These are phyloP conservation scores for Neofusicoccum sp. DNA, from an alignment of 2,329 filamentous ascomycete genomes.

Conservation along the genomic window DNA sequence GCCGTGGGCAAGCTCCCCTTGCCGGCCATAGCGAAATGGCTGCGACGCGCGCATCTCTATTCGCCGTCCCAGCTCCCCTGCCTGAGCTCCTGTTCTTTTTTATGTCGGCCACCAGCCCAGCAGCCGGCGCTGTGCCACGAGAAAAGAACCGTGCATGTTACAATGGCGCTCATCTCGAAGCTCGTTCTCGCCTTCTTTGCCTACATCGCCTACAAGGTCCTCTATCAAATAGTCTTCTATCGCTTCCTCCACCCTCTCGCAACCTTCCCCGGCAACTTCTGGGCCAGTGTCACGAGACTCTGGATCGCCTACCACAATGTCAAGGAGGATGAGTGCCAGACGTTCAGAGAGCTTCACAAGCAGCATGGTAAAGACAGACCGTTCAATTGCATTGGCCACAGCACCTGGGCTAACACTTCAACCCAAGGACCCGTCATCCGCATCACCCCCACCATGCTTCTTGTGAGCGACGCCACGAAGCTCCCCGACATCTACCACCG, in stretches of 20 bases:
- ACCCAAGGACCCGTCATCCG: slow-evolving; percentile 52
- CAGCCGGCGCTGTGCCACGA: neutral
- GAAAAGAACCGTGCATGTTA: neutral
- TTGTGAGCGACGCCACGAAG: slow-evolving; percentile 54
- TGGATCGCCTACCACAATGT: slow-evolving; percentile 56
- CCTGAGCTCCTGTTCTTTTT: neutral
- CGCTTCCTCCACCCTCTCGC: slow-evolving; percentile 53
- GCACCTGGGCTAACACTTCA: neutral
- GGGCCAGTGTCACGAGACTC: slow-evolving; percentile 51
- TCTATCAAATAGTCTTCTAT: slow-evolving; percentile 42
- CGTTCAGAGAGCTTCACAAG: slow-evolving; percentile 44
- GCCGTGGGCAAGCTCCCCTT: slow-evolving; percentile 4
- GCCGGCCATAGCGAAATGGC: neutral
- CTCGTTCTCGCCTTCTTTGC: slow-evolving; percentile 17
- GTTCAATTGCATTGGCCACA: neutral
- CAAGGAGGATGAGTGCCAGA: slow-evolving; percentile 46
- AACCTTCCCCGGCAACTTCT: slow-evolving; percentile 56
- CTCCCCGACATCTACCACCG: slow-evolving; percentile 58
- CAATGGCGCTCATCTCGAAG: slow-evolving; percentile 12
- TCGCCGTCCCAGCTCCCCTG: slow-evolving; percentile 4
- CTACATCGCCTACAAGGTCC: slow-evolving; percentile 21
- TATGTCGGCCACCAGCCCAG: neutral
- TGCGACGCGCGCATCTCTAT: neutral
- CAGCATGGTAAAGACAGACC: slow-evolving; percentile 45
- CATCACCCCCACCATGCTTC: slow-evolving; percentile 53